These are phyloP conservation scores for Madurella mycetomatis DNA, from an alignment of 2,329 filamentous ascomycete species.

Conservation along the genomic window DNA sequence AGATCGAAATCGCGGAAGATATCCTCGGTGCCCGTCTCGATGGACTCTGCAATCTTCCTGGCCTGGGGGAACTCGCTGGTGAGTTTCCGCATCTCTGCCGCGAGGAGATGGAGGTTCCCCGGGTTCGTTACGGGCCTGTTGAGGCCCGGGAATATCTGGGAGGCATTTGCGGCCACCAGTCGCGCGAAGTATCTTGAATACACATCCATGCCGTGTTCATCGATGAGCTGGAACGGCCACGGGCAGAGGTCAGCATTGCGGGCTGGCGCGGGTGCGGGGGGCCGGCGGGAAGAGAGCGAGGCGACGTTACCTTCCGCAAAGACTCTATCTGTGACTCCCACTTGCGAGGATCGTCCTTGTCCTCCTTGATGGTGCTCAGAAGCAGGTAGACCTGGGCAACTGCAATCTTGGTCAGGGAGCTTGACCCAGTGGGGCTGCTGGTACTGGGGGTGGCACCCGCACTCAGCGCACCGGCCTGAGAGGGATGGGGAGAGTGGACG, in stretches of 20 bases:
- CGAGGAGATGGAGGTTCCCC: constrained; percentile 78
- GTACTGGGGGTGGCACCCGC: constrained; percentile 58
- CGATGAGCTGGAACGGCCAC: constrained; percentile 63
- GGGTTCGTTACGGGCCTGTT: constrained; percentile 69
- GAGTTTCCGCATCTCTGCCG: constrained; percentile 81
- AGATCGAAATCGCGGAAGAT: constrained; percentile 95
- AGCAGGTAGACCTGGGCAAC: constrained; percentile 93
- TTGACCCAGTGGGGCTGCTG: constrained; percentile 58
- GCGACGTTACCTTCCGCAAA: constrained; percentile 71
- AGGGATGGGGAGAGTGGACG: constrained; percentile 53
- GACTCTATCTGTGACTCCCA: constrained; percentile 90
- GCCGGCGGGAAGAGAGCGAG: not conserved
- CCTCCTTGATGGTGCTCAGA: constrained; percentile 90
- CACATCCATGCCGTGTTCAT: constrained; percentile 99
- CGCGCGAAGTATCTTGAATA: constrained; percentile 94
- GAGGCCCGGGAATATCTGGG: constrained; percentile 80
- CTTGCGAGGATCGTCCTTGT: constrained; percentile 79
- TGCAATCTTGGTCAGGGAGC: constrained; percentile 82
- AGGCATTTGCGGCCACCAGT: constrained; percentile 84
- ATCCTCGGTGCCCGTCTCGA: constrained; percentile 86
- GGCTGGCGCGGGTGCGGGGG: not conserved
- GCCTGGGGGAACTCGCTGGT: constrained; percentile 76
- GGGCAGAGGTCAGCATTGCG: constrained; percentile 9
- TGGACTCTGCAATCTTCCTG: constrained; percentile 85
- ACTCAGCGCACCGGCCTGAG: constrained; percentile 53